phyloP scores from a whole-genome alignment of 1,139 yeast species.

The Saccharomyces hybrid region DNA sequence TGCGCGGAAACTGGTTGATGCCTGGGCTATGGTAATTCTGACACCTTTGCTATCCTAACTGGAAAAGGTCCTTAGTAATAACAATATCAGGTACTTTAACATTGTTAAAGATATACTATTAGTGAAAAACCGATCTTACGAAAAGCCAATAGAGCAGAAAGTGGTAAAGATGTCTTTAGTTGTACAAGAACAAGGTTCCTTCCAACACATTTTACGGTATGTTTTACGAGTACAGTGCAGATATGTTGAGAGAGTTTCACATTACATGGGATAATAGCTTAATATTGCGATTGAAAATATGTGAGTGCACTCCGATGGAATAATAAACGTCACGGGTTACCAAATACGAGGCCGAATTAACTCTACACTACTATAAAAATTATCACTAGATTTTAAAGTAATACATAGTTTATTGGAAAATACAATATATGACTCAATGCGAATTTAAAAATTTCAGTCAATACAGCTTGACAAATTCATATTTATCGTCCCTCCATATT shows the following conservation, averaged over 20 bases:
- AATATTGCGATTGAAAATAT: background rate
- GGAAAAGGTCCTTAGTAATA: background rate
- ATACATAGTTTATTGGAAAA: background rate
- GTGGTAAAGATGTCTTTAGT: constrained; percentile 47
- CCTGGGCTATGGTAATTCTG: background rate
- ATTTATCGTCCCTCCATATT: background rate
- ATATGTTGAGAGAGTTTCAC: background rate
- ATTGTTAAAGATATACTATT: background rate
- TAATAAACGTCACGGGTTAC: background rate
- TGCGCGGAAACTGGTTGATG: background rate
- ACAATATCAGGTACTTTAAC: background rate
- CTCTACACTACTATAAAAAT: background rate
- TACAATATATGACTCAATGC: background rate
- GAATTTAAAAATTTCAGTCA: background rate
- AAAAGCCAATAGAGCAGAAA: constrained; percentile 8
- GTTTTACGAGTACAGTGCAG: constrained; percentile 32
- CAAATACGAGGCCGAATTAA: background rate
- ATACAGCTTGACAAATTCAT: background rate
- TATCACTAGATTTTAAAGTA: background rate
- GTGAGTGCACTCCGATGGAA: background rate
- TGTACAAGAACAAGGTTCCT: constrained; percentile 97
- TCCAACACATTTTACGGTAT: constrained; percentile 99
- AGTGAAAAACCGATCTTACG: background rate
- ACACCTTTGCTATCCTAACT: background rate
- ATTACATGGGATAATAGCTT: background rate